Conservation (phyloP, 768 basidiomycete species). For the Auriscalpium orientale region DNA sequence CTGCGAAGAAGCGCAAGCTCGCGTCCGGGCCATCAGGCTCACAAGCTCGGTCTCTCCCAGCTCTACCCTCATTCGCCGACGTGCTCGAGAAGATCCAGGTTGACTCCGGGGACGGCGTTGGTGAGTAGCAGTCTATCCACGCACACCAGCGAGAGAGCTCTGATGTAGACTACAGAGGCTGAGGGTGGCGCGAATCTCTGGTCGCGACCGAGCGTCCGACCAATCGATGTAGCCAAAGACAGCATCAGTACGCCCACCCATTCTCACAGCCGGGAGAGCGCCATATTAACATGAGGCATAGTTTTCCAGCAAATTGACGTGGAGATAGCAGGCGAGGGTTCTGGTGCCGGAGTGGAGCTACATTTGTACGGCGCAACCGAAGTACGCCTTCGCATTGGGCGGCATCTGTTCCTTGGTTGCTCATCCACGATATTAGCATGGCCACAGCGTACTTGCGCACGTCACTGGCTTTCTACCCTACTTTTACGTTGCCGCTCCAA, state of each 20-base stretch:
- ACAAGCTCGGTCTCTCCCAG: constrained; percentile 8
- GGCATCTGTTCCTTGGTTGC: too few species aligned
- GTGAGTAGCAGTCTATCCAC: not conserved
- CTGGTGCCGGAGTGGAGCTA: constrained; percentile 35
- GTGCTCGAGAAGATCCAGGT: constrained; percentile 29
- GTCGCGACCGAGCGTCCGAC: constrained; percentile 53
- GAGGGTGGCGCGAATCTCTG: constrained; percentile 77
- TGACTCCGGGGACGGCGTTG: constrained; percentile 19
- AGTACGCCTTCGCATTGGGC: constrained; percentile 30
- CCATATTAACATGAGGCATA: constrained; percentile 21
- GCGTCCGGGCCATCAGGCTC: constrained; percentile 14
- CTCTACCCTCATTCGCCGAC: constrained; percentile 31
- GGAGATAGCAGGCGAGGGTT: constrained; percentile 50
- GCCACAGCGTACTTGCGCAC: constrained; percentile 83
- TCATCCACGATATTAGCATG: constrained; percentile 38
- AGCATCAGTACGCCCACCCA: constrained; percentile 47
- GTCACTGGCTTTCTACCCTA: constrained; percentile 85
- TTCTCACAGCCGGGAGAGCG: not conserved
- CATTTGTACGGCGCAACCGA: constrained; percentile 91
- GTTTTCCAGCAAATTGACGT: constrained; percentile 98
- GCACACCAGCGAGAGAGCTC: too few species aligned
- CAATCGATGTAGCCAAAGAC: constrained; percentile 54
- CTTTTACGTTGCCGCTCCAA: constrained; percentile 85
- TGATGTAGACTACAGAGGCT: constrained; percentile 32
- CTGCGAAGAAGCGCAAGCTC: constrained; percentile 27